phyloP scores from a whole-genome alignment of 257 asterid genomes.

The Nicotiana tomentosiformis region DNA sequence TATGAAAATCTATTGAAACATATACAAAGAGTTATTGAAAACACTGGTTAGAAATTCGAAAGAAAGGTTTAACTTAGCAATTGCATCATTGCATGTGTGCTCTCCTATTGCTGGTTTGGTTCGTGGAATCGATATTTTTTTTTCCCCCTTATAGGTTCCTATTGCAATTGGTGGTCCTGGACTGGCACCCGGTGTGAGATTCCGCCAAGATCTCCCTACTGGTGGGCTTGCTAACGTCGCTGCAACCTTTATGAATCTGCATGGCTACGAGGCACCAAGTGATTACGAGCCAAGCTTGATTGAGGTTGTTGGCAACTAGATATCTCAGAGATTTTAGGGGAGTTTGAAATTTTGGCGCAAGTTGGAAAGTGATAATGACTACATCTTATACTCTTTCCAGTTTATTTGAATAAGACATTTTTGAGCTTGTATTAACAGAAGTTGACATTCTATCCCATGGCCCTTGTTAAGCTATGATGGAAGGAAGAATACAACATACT shows the following conservation, averaged over 20 bases:
- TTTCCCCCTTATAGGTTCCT: slow-evolving; percentile 51
- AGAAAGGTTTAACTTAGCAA: neutral
- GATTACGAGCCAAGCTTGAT: slow-evolving; percentile 92
- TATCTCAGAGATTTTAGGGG: neutral
- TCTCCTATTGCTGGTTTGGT: neutral
- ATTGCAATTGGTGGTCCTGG: slow-evolving; percentile 98
- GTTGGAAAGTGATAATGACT: neutral
- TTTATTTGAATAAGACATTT: slow-evolving; percentile 2
- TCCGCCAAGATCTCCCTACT: slow-evolving; percentile 66
- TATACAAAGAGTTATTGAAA: neutral
- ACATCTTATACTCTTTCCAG: neutral
- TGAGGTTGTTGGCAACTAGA: slow-evolving; percentile 68
- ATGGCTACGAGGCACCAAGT: slow-evolving; percentile 74
- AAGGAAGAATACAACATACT: neutral
- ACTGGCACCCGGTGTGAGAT: slow-evolving; percentile 60
- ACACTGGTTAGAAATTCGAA: neutral
- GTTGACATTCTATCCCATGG: neutral
- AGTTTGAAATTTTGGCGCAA: slow-evolving; percentile 7
- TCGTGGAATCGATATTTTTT: neutral
- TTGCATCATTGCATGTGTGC: neutral
- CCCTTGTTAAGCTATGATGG: neutral
- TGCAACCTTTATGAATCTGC: slow-evolving; percentile 87
- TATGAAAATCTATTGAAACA: neutral
- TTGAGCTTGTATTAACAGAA: neutral
- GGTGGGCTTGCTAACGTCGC: slow-evolving; percentile 97